These are phyloP conservation scores for Coprinopsis cinerea DNA, from an alignment of 768 basidiomycete genomes.

Conservation along the genomic window DNA sequence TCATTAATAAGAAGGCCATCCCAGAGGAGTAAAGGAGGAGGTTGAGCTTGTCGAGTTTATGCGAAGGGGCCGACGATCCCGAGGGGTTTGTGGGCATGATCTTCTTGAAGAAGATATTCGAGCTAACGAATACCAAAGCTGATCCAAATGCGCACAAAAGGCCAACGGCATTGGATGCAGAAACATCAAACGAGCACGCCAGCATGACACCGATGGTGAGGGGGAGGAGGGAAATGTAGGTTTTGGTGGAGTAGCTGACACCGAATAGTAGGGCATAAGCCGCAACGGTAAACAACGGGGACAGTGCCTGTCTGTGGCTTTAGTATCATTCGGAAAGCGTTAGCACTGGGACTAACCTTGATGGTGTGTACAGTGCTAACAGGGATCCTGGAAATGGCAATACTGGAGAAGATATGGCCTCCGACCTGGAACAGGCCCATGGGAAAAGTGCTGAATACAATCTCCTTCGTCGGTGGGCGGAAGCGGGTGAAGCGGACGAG, in stretches of 20 bases:
- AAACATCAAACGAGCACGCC: conserved; percentile 90
- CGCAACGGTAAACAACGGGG: conserved; percentile 94
- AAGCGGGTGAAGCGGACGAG: conserved; percentile 59
- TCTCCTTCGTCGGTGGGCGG: conserved; percentile 63
- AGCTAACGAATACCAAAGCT: conserved; percentile 93
- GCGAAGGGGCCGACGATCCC: conserved; percentile 36
- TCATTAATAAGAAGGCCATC: conserved; percentile 93
- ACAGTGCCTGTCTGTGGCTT: conserved; percentile 65
- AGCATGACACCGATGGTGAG: conserved; percentile 96
- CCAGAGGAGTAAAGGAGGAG: conserved; percentile 90
- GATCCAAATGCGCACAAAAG: conserved; percentile 96
- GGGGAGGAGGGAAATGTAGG: conserved; percentile 91
- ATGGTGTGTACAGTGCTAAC: conserved; percentile 99
- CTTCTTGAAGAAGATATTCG: conserved; percentile 99
- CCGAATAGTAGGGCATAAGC: conserved; percentile 92
- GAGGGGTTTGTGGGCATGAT: conserved; percentile 72
- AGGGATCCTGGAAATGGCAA: conserved; percentile 93
- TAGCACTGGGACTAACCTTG: conserved; percentile 57
- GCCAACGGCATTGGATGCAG: conserved; percentile 78
- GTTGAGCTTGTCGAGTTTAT: conserved; percentile 96
- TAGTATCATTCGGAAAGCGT: background rate
- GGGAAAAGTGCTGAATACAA: conserved; percentile 75
- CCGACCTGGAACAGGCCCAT: conserved; percentile 99
- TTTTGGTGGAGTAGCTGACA: conserved; percentile 87
- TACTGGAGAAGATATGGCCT: conserved; percentile 95